Evolutionary conservation across 805 yeast species (phyloP).

Genomic region (Starmera amethionina): DNA sequence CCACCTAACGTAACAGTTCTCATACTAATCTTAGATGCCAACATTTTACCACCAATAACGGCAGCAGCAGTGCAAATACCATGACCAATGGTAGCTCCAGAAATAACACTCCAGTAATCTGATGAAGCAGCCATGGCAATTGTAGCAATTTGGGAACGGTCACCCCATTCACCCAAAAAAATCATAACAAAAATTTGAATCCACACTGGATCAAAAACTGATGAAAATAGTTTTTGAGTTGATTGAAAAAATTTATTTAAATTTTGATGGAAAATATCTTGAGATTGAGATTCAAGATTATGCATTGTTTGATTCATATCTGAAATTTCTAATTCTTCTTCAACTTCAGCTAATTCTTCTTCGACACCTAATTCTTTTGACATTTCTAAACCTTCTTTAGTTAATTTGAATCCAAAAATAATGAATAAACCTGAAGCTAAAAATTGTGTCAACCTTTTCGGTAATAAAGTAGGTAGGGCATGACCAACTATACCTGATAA

Average conservation of each 20-base stretch:
- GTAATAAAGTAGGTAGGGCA: slow-evolving; percentile 74
- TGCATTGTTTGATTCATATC: slow-evolving; percentile 43
- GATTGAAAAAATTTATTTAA: slow-evolving; percentile 6
- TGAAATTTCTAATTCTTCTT: slow-evolving; percentile 72
- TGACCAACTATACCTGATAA: slow-evolving; percentile 89
- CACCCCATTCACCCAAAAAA: slow-evolving; percentile 98
- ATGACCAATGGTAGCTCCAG: slow-evolving; percentile 89
- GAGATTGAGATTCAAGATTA: slow-evolving; percentile 39
- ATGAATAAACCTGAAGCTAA: slow-evolving; percentile 75
- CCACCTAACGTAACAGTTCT: slow-evolving; percentile 90
- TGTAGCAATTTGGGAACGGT: slow-evolving; percentile 94
- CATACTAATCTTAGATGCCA: slow-evolving; percentile 86
- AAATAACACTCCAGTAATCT: slow-evolving; percentile 78
- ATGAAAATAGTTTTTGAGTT: slow-evolving; percentile 27
- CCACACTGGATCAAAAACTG: slow-evolving; percentile 81
- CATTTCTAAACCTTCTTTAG: slow-evolving; percentile 79
- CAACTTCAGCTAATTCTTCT: slow-evolving; percentile 95
- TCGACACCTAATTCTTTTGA: slow-evolving; percentile 77
- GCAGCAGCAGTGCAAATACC: slow-evolving; percentile 81
- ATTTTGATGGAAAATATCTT: slow-evolving; percentile 35
- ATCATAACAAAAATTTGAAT: slow-evolving; percentile 94
- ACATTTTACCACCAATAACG: slow-evolving; percentile 84
- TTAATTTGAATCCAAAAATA: slow-evolving; percentile 68
- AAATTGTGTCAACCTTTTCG: slow-evolving; percentile 71
- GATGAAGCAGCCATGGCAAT: slow-evolving; percentile 98